Conservation (phyloP, 2,329 filamentous ascomycete genomes). For the Xylaria sp. region DNA sequence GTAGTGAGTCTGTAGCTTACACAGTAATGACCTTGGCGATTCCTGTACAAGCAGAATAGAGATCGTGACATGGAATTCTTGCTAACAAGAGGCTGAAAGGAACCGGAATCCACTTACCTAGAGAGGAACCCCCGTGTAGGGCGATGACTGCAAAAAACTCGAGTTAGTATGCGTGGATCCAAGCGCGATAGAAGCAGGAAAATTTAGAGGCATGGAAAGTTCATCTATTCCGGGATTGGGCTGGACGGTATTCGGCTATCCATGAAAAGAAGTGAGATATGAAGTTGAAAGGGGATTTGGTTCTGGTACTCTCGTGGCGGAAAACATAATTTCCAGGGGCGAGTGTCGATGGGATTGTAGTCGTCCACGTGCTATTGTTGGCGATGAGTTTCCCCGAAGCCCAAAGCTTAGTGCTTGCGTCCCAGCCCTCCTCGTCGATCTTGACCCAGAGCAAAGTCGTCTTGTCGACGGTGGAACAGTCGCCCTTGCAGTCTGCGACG, state of each 20-base stretch:
- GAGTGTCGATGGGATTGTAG: constrained; percentile 56
- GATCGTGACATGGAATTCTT: too few species aligned
- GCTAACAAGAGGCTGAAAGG: background rate
- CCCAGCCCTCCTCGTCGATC: constrained; percentile 46
- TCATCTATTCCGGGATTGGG: too few species aligned
- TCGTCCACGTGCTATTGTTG: constrained; percentile 59
- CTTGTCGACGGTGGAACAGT: constrained; percentile 24
- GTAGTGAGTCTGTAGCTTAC: background rate
- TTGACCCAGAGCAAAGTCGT: constrained; percentile 45
- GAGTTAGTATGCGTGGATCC: constrained; percentile 4
- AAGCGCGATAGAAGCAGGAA: too few species aligned
- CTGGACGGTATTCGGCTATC: background rate
- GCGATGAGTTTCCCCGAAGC: constrained; percentile 54
- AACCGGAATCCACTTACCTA: constrained; percentile 5
- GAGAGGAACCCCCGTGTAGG: constrained; percentile 54
- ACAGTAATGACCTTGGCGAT: background rate
- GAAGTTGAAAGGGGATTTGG: background rate
- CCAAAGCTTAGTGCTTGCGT: constrained; percentile 48
- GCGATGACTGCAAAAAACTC: constrained; percentile 52
- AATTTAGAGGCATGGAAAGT: background rate
- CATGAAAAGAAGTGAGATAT: background rate
- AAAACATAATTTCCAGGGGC: constrained; percentile 61
- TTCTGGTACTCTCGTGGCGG: constrained; percentile 55
- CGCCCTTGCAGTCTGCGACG: constrained; percentile 46
- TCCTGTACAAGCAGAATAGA: background rate